Percentiles rank a stretch among this genome's conserved stretches.
These are phyloP conservation scores for Trichophyton verrucosum DNA, from an alignment of 2,329 filamentous ascomycete genomes.

Conservation along the genomic window DNA sequence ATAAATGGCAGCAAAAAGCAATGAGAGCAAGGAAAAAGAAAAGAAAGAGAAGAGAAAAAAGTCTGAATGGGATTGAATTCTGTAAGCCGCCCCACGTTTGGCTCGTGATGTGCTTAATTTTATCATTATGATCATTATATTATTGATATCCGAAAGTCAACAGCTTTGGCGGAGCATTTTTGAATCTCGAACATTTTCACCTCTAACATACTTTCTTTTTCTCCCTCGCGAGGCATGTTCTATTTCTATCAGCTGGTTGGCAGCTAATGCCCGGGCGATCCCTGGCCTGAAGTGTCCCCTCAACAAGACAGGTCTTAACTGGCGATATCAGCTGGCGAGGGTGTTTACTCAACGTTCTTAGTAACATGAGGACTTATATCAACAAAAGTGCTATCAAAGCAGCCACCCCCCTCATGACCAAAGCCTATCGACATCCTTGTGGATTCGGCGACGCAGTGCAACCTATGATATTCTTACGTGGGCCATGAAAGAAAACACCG, in stretches of 20 bases:
- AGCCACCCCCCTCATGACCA: neutral
- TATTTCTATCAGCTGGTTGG: neutral
- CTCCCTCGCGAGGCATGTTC: neutral
- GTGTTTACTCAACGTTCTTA: neutral
- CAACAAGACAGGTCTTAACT: neutral
- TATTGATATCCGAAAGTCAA: slow-evolving; percentile 1
- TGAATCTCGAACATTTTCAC: neutral
- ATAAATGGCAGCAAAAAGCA: neutral
- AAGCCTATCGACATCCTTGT: neutral
- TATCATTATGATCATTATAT: neutral
- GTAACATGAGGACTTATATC: neutral
- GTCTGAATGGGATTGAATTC: neutral
- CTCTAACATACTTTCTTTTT: neutral
- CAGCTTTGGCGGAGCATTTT: neutral
- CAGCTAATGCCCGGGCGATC: neutral
- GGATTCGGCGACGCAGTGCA: neutral
- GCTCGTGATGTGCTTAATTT: slow-evolving; percentile 1
- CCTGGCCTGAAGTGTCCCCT: neutral
- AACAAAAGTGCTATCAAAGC: neutral
- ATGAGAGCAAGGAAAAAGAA: neutral
- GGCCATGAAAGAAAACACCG: slow-evolving; percentile 1
- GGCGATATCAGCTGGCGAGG: too few species aligned
- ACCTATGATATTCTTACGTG: slow-evolving; percentile 1
- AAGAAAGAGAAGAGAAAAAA: neutral
- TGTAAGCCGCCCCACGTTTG: slow-evolving; percentile 3